Evolutionary conservation across 331 rosid genomes (phyloP).

Genomic region (Phaseolus coccineus): DNA sequence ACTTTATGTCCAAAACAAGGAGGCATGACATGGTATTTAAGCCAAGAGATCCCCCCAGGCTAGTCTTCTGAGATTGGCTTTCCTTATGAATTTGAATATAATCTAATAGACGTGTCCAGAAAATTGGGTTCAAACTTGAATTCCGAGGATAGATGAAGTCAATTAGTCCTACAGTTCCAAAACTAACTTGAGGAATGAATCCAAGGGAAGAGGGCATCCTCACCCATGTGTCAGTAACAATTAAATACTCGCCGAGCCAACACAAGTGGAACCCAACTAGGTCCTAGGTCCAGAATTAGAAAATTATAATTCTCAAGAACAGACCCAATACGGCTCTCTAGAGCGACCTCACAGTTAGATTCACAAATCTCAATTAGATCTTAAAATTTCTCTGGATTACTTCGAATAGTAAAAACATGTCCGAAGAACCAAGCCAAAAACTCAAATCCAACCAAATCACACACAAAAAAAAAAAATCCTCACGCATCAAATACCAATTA

Average conservation of each 20-base stretch:
- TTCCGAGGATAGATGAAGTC: background rate
- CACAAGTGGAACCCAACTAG: slow-evolving; percentile 24
- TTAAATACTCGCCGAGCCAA: slow-evolving; percentile 1
- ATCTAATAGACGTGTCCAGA: slow-evolving; percentile 24
- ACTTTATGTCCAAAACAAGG: background rate
- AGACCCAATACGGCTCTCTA: background rate
- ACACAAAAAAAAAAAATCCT: background rate
- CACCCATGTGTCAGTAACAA: background rate
- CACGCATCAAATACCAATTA: background rate
- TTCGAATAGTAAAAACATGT: background rate
- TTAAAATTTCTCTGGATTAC: background rate
- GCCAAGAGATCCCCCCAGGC: background rate
- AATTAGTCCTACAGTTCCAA: slow-evolving; percentile 12
- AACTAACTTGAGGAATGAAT: slow-evolving; percentile 6
- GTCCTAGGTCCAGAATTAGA: background rate
- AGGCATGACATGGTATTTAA: background rate
- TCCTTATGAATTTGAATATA: background rate
- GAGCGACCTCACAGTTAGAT: background rate
- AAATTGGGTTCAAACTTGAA: slow-evolving; percentile 31
- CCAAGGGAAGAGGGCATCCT: background rate
- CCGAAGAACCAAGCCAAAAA: slow-evolving; percentile 19
- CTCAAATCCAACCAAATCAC: background rate
- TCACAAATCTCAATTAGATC: slow-evolving; percentile 38
- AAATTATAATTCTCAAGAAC: slow-evolving; percentile 10
- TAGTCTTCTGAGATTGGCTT: background rate